phyloP scores from a whole-genome alignment of 1,284 basidiomycete genomes.

The Tylopilus microsporus region DNA sequence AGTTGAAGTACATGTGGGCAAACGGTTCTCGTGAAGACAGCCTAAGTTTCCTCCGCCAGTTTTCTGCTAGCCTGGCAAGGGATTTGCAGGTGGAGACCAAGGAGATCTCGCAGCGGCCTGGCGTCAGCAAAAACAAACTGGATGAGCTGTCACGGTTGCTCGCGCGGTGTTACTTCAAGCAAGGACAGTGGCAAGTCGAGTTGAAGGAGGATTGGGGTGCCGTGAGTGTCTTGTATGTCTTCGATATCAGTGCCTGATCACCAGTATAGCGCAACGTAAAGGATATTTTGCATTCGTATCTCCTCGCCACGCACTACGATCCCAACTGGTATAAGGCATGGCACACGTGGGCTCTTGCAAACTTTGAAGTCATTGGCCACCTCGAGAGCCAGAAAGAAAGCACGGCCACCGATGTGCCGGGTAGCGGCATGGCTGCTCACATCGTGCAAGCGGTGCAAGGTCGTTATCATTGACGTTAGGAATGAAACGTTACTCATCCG shows the following conservation, averaged over 20 bases:
- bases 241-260: conserved; percentile 10
- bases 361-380: conserved; percentile 90
- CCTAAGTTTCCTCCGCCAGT: conserved; percentile 81
- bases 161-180: conserved; percentile 97
- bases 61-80: conserved; percentile 69
- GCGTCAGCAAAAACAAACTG: conserved; percentile 59
- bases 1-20: conserved; percentile 97
- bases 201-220: conserved; percentile 76
- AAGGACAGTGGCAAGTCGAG: conserved; percentile 90
- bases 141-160: conserved; percentile 81
- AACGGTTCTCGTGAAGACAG: conserved; percentile 76
- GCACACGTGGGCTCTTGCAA: conserved; percentile 98
- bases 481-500: conserved; percentile 4
- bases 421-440: conserved; percentile 73
- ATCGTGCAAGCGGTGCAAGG: conserved; percentile 95
- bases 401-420: conserved; percentile 62
- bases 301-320: conserved; percentile 88
- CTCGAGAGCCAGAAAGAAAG: conserved; percentile 66
- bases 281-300: conserved; percentile 82
- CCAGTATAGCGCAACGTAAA: conserved; percentile 63
- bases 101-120: conserved; percentile 42
- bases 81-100: conserved; percentile 67
- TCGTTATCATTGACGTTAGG: conserved; percentile 28
- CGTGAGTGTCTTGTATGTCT: conserved; percentile 43
- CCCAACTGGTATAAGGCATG: conserved; percentile 97